Evolutionary conservation across 1,284 basidiomycete genomes (phyloP), one percentile per base, ranked within the genome.

Genomic region (Cryptococcus maquisensis): DNA sequence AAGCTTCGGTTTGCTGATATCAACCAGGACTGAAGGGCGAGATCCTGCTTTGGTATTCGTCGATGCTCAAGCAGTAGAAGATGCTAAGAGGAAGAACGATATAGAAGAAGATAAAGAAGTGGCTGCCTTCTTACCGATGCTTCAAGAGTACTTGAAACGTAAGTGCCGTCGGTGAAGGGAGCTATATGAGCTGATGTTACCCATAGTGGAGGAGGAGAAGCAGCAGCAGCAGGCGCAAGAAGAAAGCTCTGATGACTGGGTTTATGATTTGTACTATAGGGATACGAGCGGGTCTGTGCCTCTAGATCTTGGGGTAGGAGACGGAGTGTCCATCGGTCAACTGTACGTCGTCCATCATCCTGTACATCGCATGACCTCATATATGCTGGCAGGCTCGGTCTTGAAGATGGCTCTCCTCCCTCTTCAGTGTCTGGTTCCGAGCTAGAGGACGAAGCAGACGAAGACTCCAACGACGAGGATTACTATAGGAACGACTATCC

Each of bases 401-500:
- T 70, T 55, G 65, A 65, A 45, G 69, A 72, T 48, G 51, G 65
- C n/a, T 66, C 64, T 16, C 69, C 70, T 3, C 65, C 69, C 2
- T 67, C 65, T 3, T 63, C 68, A 7, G 60, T 64, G 13, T 66
- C 68, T 12, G 67, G 65, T 15, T 70, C 67, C 8, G 75, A 77
- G 54, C 68, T 66, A 9, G 75, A 73, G 47, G 75, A 77, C 58
- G 74, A 76, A 63, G 75, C 75, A 8, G 76, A 78, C 57, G 75
- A 77, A 57, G 76, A 78, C 59, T 70, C 66, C 4, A 77, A 78
- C 54, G 75, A 76, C 45, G 76, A 77, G 51, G 75, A 76, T 56
- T 77, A 70, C 49, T 77, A 77, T 55, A 64, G 74, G 40, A 77
- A 77, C 51, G 76, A 77, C 57, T 77, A 77, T 55, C 76, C 76